These are phyloP conservation scores for Trichophyton mentagrophytes DNA, from an alignment of 2,329 filamentous ascomycete genomes.

Conservation along the genomic window DNA sequence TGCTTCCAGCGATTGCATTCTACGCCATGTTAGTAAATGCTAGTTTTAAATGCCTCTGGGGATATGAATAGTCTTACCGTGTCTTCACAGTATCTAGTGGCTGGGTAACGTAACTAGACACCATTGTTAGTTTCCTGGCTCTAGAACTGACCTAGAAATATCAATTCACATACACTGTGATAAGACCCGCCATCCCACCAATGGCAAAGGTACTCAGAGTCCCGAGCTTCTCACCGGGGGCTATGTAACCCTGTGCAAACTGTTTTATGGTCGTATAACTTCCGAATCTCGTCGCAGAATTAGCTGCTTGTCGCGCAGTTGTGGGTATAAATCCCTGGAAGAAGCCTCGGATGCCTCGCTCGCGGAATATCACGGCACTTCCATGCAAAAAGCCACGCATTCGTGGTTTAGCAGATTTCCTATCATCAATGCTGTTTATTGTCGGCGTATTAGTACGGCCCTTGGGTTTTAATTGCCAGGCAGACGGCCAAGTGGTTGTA, in stretches of 20 bases:
- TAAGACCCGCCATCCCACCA: slow-evolving; percentile 74
- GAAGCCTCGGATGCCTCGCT: slow-evolving; percentile 81
- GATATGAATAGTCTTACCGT: slow-evolving; percentile 26
- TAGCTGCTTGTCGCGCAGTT: slow-evolving; percentile 85
- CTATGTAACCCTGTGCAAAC: slow-evolving; percentile 78
- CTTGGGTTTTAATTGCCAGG: not conserved
- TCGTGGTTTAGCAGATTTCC: slow-evolving; percentile 70
- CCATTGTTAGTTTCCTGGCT: not conserved
- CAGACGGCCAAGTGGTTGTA: slow-evolving; percentile 6
- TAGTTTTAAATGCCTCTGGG: too few relatives aligned
- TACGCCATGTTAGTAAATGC: slow-evolving; percentile 16
- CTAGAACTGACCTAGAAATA: not conserved
- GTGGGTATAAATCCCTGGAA: slow-evolving; percentile 96
- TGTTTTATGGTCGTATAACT: slow-evolving; percentile 86
- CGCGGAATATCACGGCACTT: slow-evolving; percentile 70
- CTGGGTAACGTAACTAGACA: slow-evolving; percentile 42
- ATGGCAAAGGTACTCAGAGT: slow-evolving; percentile 79
- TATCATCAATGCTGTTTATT: slow-evolving; percentile 70
- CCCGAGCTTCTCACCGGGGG: slow-evolving; percentile 88
- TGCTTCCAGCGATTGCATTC: slow-evolving; percentile 94
- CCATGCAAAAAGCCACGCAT: slow-evolving; percentile 89
- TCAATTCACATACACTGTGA: slow-evolving; percentile 60
- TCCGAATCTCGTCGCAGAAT: slow-evolving; percentile 81
- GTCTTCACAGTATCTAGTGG: slow-evolving; percentile 92
- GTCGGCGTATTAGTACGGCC: slow-evolving; percentile 1